phyloP scores from a whole-genome alignment of 208 protist genomes.

The Trypanosoma scelopori region DNA sequence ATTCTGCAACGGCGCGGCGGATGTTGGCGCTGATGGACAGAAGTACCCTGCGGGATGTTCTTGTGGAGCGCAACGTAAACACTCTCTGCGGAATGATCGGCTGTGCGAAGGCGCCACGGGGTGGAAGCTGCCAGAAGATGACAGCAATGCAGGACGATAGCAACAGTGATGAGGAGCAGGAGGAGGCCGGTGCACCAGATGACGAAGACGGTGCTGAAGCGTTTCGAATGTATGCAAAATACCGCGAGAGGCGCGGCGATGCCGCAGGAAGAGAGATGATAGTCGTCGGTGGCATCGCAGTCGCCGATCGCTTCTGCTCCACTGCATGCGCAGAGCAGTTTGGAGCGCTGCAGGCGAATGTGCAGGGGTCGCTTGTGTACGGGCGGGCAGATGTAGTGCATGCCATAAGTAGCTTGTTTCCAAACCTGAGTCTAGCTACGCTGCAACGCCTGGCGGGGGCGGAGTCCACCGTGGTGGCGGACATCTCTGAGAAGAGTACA shows the following conservation, averaged over 20 bases:
- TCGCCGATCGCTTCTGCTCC: constrained; percentile 69
- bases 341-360: constrained; percentile 27
- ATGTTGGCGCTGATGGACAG: constrained; percentile 72
- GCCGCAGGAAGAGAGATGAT: neutral
- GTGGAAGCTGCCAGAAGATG: constrained; percentile 3
- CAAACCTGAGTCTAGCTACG: constrained; percentile 44
- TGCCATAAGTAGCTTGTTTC: constrained; percentile 58
- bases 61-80: constrained; percentile 70
- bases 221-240: constrained; percentile 53
- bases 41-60: constrained; percentile 47
- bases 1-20: constrained; percentile 30
- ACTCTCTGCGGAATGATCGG: constrained; percentile 62
- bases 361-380: constrained; percentile 35
- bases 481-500: constrained; percentile 18
- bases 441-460: constrained; percentile 57
- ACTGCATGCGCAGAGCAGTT: constrained; percentile 49
- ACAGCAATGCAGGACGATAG: neutral
- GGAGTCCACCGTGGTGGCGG: constrained; percentile 29
- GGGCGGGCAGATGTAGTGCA: constrained; percentile 40
- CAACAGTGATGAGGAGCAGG: constrained; percentile 10
- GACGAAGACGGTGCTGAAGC: constrained; percentile 53
- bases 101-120: constrained; percentile 44
- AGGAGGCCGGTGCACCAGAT: constrained; percentile 19
- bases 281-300: constrained; percentile 22
- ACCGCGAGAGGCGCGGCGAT: constrained; percentile 39